Conservation (phyloP, 2,329 filamentous ascomycete species). For the Coniella vitis region DNA sequence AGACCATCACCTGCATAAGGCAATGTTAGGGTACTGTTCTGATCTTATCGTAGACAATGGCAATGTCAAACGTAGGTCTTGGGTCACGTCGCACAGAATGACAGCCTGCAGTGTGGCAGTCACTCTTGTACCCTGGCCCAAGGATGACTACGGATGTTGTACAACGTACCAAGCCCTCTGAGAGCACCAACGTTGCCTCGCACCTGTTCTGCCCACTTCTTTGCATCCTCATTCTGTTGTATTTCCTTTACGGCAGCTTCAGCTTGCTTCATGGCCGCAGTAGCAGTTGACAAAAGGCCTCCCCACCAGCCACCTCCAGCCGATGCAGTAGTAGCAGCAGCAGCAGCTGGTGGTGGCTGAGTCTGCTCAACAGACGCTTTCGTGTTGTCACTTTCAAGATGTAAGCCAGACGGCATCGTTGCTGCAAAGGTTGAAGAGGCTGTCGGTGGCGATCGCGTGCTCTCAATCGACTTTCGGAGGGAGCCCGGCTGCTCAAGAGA, state of each 20-base stretch:
- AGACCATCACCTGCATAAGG: conserved; percentile 70
- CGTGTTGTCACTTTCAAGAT: conserved; percentile 48
- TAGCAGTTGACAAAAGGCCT: conserved; percentile 73
- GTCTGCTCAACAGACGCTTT: conserved; percentile 40
- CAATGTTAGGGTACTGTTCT: not conserved
- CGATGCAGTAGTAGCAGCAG: conserved; percentile 26
- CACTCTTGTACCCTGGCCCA: not conserved
- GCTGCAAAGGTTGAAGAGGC: conserved; percentile 66
- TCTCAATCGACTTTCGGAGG: conserved; percentile 70
- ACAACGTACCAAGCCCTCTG: conserved; percentile 60
- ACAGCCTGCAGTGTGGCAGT: not conserved
- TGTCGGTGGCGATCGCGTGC: conserved; percentile 63
- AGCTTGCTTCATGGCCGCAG: conserved; percentile 83
- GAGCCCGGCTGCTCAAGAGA: conserved; percentile 57
- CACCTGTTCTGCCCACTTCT: conserved; percentile 92
- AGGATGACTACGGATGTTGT: not conserved
- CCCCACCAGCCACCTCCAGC: conserved; percentile 80
- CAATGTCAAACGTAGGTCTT: not conserved
- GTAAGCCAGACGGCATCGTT: conserved; percentile 56
- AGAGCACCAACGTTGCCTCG: conserved; percentile 79
- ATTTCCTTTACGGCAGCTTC: conserved; percentile 92
- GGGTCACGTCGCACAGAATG: not conserved
- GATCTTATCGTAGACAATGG: not conserved
- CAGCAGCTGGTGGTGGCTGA: conserved; percentile 20
- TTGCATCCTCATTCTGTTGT: conserved; percentile 91